phyloP scores from a whole-genome alignment of 2,329 filamentous ascomycete genomes.

The Beauveria bassiana region DNA sequence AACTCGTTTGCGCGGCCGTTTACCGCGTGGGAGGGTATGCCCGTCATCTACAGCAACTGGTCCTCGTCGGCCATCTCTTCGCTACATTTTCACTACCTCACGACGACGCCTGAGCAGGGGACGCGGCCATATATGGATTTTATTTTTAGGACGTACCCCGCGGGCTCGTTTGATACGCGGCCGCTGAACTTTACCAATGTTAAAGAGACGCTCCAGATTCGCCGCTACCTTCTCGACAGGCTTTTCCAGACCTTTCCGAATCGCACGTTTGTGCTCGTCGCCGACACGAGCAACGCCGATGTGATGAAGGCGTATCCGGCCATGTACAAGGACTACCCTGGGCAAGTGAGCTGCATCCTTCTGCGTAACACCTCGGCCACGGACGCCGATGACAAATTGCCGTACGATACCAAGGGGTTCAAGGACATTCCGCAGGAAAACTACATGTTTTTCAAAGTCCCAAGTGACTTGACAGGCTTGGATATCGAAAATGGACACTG shows the following conservation, averaged over 20 bases:
- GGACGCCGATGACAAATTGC: conserved; percentile 59
- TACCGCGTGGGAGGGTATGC: conserved; percentile 71
- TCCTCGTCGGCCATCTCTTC: conserved; percentile 43
- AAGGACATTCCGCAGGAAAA: conserved; percentile 49
- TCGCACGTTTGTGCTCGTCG: conserved; percentile 68
- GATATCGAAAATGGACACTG: conserved; percentile 52
- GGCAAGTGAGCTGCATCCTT: conserved; percentile 70
- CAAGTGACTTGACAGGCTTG: conserved; percentile 58
- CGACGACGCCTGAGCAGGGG: conserved; percentile 70
- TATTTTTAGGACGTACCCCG: conserved; percentile 71
- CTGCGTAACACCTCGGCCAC: conserved; percentile 67
- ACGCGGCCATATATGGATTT: conserved; percentile 74
- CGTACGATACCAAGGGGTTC: conserved; percentile 22
- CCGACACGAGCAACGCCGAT: conserved; percentile 69
- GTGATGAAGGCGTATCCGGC: conserved; percentile 60
- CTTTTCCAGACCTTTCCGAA: conserved; percentile 68
- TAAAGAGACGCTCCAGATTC: conserved; percentile 52
- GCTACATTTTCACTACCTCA: conserved; percentile 76
- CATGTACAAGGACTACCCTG: conserved; percentile 57
- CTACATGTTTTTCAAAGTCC: conserved; percentile 74
- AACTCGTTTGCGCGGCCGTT: conserved; percentile 71
- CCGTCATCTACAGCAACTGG: conserved; percentile 71
- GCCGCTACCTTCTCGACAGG: conserved; percentile 60
- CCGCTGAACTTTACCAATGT: conserved; percentile 51
- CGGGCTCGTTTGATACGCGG: conserved; percentile 69